Percentiles rank a stretch among this genome's conserved stretches.
phyloP scores from a whole-genome alignment of 2,329 filamentous ascomycete genomes.

The Cercospora zeina region DNA sequence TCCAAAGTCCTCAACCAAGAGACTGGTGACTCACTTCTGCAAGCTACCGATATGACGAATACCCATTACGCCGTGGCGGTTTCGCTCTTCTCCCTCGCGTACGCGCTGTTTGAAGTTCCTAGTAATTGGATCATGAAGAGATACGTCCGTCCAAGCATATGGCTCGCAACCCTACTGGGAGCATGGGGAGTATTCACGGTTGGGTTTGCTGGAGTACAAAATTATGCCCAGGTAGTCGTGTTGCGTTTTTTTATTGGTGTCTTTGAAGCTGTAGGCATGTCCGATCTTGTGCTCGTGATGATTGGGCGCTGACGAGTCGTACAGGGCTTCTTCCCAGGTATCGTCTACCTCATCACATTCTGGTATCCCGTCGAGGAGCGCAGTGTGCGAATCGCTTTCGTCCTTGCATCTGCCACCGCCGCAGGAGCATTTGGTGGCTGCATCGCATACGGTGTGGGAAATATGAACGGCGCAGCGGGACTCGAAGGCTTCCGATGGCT shows the following conservation, averaged over 20 bases:
- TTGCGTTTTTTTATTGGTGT: constrained; percentile 43
- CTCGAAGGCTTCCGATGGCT: constrained; percentile 51
- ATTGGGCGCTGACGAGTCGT: neutral
- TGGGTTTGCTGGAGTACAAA: constrained; percentile 42
- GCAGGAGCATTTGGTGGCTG: constrained; percentile 57
- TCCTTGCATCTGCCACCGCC: constrained; percentile 57
- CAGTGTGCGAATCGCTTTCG: constrained; percentile 59
- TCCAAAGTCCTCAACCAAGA: constrained; percentile 64
- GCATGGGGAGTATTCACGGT: constrained; percentile 46
- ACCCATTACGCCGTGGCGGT: constrained; percentile 56
- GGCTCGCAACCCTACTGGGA: constrained; percentile 44
- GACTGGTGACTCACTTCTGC: constrained; percentile 61
- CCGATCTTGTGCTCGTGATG: neutral
- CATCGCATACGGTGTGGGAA: constrained; percentile 64
- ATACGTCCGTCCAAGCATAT: constrained; percentile 43
- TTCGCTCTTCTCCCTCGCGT: constrained; percentile 40
- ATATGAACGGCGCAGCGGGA: constrained; percentile 45
- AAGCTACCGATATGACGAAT: constrained; percentile 61
- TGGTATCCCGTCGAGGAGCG: constrained; percentile 60
- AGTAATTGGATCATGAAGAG: constrained; percentile 47
- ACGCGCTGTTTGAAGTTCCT: constrained; percentile 39
- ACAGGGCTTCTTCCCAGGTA: constrained; percentile 41
- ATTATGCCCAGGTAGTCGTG: constrained; percentile 39
- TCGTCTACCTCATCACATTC: constrained; percentile 43
- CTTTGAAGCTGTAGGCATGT: constrained; percentile 39